Base-by-base conservation (phyloP, 352 stramenopile species). In the Globisporangium okanoganense region DNA sequence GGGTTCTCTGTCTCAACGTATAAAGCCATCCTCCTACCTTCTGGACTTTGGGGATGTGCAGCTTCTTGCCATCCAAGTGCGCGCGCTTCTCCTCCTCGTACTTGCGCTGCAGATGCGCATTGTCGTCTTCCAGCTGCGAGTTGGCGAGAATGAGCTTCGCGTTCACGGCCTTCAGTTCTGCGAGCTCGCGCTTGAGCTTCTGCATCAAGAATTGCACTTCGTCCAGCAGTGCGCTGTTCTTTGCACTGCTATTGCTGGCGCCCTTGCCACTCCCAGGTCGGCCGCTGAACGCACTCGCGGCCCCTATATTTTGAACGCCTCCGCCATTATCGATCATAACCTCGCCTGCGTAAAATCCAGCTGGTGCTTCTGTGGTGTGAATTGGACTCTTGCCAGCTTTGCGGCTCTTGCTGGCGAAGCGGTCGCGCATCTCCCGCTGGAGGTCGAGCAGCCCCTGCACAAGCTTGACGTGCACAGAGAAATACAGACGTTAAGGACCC, bases 81-180 rank as follows among this genome's bases (percentile, higher is more conserved):
- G 70, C 71, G 40, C 75, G 75, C 69, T 85, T 86, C 29, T 88
- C 78, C 20, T 89, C 75, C 3, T 92, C 84, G 54, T 82, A 92
- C 60, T 87, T 76, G 33, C 56, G 62, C 71, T 88, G 78, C 20
- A 91, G 20, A n/a, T 92, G 76, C 31, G 66, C 64, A 9, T 87
- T 24, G 48, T 91, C 83, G 55, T 94, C 84, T 62, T 91, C 82
- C 3, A 89, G 62, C 49, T 94, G 84, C n/a, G 82, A 86, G 53
- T 90, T 88, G 6, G 79, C 60, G 18, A 91, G 67, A 50, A 65
- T 53, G 5, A 91, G 65, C 54, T 89, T 89, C 22, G 76, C 70
- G 45, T 90, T 87, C 22, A 69, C 59, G 9, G 62, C 71, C 67
- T 88, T 87, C 1, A 90, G 56, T 18, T 92, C 84, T 0, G 62